Percentiles rank a stretch among this genome's conserved stretches.
phyloP scores from a whole-genome alignment of 2,329 filamentous ascomycete genomes.

The Parafenestella ontariensis region DNA sequence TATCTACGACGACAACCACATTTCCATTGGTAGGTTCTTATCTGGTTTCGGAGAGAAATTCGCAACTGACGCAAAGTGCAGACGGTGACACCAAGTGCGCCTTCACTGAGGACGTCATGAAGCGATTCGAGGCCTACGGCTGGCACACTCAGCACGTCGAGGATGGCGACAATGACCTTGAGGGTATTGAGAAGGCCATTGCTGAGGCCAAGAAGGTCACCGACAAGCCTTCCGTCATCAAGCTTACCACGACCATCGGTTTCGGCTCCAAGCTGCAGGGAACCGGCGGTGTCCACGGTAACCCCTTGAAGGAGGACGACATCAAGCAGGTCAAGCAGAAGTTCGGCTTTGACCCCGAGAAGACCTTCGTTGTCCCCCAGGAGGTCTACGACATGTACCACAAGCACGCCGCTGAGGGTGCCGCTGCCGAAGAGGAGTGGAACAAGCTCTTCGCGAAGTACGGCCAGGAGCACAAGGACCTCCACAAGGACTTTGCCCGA shows the following conservation, averaged over 20 bases:
- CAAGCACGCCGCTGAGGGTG: conserved; percentile 85
- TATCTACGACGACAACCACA: conserved; percentile 99
- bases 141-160: conserved; percentile 89
- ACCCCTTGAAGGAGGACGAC: conserved; percentile 93
- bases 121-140: conserved; percentile 96
- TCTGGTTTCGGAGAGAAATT: background rate
- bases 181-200: conserved; percentile 86
- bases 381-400: conserved; percentile 91
- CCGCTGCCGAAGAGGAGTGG: conserved; percentile 92
- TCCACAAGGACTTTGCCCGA: conserved; percentile 81
- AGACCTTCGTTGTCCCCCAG: conserved; percentile 92
- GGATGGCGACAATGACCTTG: conserved; percentile 88
- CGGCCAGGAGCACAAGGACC: conserved; percentile 74
- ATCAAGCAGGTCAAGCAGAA: conserved; percentile 91
- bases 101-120: conserved; percentile 95
- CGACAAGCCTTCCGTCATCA: conserved; percentile 97
- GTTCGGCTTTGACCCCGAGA: conserved; percentile 94
- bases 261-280: conserved; percentile 93
- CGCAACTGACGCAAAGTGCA: conserved; percentile 39
- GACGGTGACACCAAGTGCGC: conserved; percentile 95
- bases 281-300: conserved; percentile 94
- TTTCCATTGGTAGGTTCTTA: conserved; percentile 70
- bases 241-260: conserved; percentile 96
- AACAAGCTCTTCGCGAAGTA: conserved; percentile 93
- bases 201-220: conserved; percentile 83